Evolutionary conservation across 768 basidiomycete species (phyloP), one percentile per base, ranked within the genome.

Genomic region (Rhodotorula paludigena): DNA sequence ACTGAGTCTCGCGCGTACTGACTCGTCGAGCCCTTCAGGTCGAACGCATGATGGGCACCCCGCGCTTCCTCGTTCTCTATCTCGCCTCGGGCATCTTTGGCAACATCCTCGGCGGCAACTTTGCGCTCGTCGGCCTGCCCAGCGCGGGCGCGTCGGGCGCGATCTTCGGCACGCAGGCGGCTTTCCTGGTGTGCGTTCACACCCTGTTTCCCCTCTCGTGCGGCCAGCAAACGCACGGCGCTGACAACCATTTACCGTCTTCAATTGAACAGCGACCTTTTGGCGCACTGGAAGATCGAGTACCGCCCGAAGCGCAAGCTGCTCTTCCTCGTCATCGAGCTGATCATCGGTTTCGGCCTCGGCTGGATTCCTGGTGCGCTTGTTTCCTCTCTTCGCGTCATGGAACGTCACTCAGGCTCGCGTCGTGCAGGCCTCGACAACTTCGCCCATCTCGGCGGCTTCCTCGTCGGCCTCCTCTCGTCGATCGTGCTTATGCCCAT

Each of bases 121-220:
- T 98, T 76, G 82, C 90, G 18, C 80, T 94, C 20, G 88, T 92
- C 7, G 93, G 92, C 14, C 80, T 87, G 28, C 92, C 94, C 0
- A 91, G 89, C 20, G 83, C 92, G 18, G 94, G 94, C 51, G 96
- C 94, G 4, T 89, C 87, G 72, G 94, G 94, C 11, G 91, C 93
- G 6, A 76, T 76, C 44, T 75, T 75, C 44, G 74, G 73, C 0
- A 73, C 74, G 2, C 65, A 74, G 30, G 73, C 71, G 5, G 72
- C 61, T 25, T 42, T 76, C 5, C 58, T 76, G 4, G 74, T 76
- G 14, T 94, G 94, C 76, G 81, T 97, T 20, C 81, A 90, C 49
- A 85, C 90, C 4, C 91, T 96, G 75, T 94, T 32, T 45, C 44
- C 39, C n/a, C 36, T 35, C 12, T 16, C n/a, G 30, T 21, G 0